Evolutionary conservation across 108 stramenopile species (phyloP).

Genomic region (Stephanodiscus minutulus): DNA sequence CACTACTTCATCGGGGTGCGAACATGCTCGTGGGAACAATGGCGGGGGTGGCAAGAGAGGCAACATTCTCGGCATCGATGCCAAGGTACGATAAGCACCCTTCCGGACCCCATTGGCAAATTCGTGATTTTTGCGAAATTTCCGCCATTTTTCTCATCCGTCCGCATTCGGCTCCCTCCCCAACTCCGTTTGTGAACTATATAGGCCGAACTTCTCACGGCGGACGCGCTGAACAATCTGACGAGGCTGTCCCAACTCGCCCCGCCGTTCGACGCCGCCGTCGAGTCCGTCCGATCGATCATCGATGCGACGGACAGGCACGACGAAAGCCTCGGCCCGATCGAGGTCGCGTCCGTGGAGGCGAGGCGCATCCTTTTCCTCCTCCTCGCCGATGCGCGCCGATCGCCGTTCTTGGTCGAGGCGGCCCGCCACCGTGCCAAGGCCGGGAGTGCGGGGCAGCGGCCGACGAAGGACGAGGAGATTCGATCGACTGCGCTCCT

Average conservation of each 20-base stretch:
- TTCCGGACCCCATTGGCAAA: not conserved
- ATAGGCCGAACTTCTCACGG: slow-evolving; percentile 54
- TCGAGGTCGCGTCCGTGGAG: slow-evolving; percentile 48
- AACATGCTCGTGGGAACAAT: not conserved
- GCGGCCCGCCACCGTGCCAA: slow-evolving; percentile 1
- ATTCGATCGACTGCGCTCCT: slow-evolving; percentile 18
- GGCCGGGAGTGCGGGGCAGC: not conserved
- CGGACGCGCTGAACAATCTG: slow-evolving; percentile 57
- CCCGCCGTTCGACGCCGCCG: slow-evolving; percentile 45
- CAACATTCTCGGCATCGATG: slow-evolving; percentile 21
- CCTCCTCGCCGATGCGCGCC: slow-evolving; percentile 50
- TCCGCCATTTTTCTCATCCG: not conserved
- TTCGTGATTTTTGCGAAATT: not conserved
- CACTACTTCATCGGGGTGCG: not conserved
- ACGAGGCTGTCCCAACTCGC: slow-evolving; percentile 54
- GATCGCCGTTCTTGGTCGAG: slow-evolving; percentile 60
- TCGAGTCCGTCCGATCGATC: slow-evolving; percentile 30
- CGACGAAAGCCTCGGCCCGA: slow-evolving; percentile 11
- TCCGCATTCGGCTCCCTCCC: not conserved
- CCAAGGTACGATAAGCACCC: slow-evolving; percentile 11
- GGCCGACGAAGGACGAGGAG: slow-evolving; percentile 15
- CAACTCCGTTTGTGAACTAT: not conserved
- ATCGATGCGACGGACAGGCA: slow-evolving; percentile 39
- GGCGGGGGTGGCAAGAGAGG: not conserved
- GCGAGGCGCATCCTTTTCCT: slow-evolving; percentile 65